These are phyloP conservation scores for Quercus parvula DNA, from an alignment of 306 rosid species.

Conservation along the genomic window DNA sequence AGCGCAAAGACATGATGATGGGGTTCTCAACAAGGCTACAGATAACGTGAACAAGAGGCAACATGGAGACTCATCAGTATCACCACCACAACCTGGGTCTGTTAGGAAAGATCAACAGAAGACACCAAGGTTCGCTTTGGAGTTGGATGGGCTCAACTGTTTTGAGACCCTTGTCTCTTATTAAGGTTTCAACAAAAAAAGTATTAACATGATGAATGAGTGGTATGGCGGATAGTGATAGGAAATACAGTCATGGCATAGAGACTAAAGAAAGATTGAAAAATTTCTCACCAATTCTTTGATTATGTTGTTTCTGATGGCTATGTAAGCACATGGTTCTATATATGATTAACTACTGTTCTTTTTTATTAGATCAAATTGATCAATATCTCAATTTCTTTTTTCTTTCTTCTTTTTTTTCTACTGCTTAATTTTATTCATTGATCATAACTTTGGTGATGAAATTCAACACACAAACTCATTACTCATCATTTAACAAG, in stretches of 20 bases:
- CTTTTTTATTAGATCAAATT: not conserved
- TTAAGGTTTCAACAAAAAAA: not conserved
- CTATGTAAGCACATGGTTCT: not conserved
- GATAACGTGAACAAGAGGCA: not conserved
- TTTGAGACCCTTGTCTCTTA: slow-evolving; percentile 35
- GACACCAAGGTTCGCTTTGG: slow-evolving; percentile 29
- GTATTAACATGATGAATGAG: too few species aligned
- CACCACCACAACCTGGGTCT: too few species aligned
- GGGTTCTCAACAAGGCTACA: too few species aligned
- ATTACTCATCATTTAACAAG: not conserved
- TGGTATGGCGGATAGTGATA: not conserved
- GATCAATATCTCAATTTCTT: not conserved
- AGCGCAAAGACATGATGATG: too few species aligned
- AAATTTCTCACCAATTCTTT: not conserved
- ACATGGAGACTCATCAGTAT: too few species aligned
- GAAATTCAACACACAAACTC: not conserved
- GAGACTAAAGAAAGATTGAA: not conserved
- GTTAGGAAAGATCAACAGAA: not conserved
- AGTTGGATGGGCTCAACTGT: slow-evolving; percentile 45
- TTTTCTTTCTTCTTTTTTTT: not conserved
- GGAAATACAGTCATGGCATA: not conserved
- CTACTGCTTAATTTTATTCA: not conserved
- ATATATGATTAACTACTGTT: too few species aligned
- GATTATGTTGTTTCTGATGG: not conserved
- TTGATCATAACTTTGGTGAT: not conserved